phyloP scores from a whole-genome alignment of 1,284 basidiomycete genomes.

The Athelia psychrophila region DNA sequence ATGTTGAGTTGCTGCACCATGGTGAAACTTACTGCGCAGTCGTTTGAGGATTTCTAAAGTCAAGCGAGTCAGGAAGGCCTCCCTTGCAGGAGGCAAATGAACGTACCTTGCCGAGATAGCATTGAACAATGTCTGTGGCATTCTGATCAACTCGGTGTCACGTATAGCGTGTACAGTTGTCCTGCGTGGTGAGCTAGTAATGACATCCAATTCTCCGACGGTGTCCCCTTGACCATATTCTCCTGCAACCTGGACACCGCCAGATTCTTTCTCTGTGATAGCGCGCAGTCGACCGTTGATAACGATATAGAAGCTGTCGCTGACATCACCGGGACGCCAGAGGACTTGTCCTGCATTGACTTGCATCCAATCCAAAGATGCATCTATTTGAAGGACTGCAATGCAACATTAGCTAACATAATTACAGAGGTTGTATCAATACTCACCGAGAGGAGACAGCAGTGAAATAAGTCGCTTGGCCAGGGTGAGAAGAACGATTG shows the following conservation, averaged over 20 bases:
- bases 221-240: slow-evolving; percentile 95
- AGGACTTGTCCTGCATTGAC: slow-evolving; percentile 91
- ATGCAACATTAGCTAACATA: slow-evolving; percentile 5
- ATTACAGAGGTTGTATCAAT: neutral
- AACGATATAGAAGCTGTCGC: slow-evolving; percentile 97
- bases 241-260: slow-evolving; percentile 79
- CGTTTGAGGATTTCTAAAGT: slow-evolving; percentile 83
- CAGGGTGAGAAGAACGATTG: slow-evolving; percentile 94
- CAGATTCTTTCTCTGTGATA: slow-evolving; percentile 66
- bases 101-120: slow-evolving; percentile 83
- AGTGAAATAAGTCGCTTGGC: slow-evolving; percentile 94
- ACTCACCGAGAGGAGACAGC: slow-evolving; percentile 83
- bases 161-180: slow-evolving; percentile 97
- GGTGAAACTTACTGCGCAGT: slow-evolving; percentile 77
- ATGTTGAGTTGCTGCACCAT: slow-evolving; percentile 3
- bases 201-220: slow-evolving; percentile 94
- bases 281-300: slow-evolving; percentile 96
- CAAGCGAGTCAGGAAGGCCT: slow-evolving; percentile 3
- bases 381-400: slow-evolving; percentile 93
- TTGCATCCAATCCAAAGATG: slow-evolving; percentile 98
- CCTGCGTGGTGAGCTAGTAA: slow-evolving; percentile 85
- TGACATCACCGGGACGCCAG: slow-evolving; percentile 87
- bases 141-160: slow-evolving; percentile 96
- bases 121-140: slow-evolving; percentile 98
- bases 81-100: neutral